Conservation (phyloP, 2,329 filamentous ascomycete genomes). For the Dothistroma septosporum region DNA sequence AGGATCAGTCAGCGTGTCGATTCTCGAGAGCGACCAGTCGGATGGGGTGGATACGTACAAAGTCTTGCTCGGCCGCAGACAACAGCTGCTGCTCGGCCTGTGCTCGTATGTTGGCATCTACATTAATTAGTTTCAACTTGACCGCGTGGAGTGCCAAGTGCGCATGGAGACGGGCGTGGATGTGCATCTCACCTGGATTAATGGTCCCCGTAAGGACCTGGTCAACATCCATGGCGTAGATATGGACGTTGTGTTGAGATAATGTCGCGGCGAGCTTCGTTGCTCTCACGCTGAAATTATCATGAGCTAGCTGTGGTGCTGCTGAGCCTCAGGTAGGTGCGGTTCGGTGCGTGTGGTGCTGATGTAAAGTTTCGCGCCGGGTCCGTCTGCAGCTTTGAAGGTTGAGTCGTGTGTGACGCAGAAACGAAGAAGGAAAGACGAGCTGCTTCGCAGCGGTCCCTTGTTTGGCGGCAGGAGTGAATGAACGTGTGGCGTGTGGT, state of each 20-base stretch:
- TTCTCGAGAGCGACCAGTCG: background rate
- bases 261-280: slow-evolving; percentile 21
- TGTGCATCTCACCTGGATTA: slow-evolving; percentile 69
- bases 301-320: slow-evolving; percentile 10
- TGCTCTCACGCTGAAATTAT: slow-evolving; percentile 18
- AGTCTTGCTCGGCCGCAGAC: slow-evolving; percentile 90
- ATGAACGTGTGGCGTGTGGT: background rate
- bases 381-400: background rate
- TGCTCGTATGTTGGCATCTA: slow-evolving; percentile 85
- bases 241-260: background rate
- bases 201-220: slow-evolving; percentile 96
- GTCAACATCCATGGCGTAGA: slow-evolving; percentile 77
- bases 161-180: slow-evolving; percentile 28
- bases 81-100: slow-evolving; percentile 90
- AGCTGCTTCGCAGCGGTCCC: background rate
- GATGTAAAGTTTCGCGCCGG: background rate
- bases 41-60: slow-evolving; percentile 60
- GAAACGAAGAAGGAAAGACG: background rate
- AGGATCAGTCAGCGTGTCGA: slow-evolving; percentile 15
- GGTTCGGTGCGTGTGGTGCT: background rate
- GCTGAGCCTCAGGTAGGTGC: background rate
- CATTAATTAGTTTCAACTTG: slow-evolving; percentile 25
- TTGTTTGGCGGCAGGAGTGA: background rate
- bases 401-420: slow-evolving; percentile 1
- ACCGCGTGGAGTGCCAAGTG: slow-evolving; percentile 21